Percentiles rank a stretch among this genome's conserved stretches.
These are phyloP conservation scores for Fonsecaea erecta DNA, from an alignment of 2,329 filamentous ascomycete species.

Conservation along the genomic window DNA sequence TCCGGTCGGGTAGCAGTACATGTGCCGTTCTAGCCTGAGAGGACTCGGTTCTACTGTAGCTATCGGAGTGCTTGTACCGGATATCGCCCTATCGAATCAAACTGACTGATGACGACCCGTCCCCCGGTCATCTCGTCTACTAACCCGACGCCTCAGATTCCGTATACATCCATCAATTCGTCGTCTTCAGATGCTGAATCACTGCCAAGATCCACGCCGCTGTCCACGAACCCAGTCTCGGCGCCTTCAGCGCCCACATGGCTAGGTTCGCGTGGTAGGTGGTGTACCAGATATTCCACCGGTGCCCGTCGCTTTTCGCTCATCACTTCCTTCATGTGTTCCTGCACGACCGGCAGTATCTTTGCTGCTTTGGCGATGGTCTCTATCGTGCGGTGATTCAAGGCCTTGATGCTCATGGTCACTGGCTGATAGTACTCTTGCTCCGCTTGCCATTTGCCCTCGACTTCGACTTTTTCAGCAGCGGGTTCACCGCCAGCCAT, in stretches of 20 bases:
- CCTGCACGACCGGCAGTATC: constrained; percentile 57
- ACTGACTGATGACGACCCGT: constrained; percentile 8
- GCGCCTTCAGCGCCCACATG: constrained; percentile 15
- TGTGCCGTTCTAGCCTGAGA: neutral
- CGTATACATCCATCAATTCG: constrained; percentile 37
- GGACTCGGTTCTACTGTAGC: neutral
- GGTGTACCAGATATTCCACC: constrained; percentile 60
- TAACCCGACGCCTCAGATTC: constrained; percentile 17
- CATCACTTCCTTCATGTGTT: constrained; percentile 63
- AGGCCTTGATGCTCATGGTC: constrained; percentile 62
- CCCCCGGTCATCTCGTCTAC: constrained; percentile 3
- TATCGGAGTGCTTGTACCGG: neutral
- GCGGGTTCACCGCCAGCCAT: constrained; percentile 12
- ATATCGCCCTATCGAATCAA: constrained; percentile 1
- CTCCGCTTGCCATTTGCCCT: constrained; percentile 44
- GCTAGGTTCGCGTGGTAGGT: constrained; percentile 53
- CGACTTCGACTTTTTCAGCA: constrained; percentile 32
- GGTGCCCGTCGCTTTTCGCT: constrained; percentile 60
- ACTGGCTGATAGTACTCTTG: constrained; percentile 58
- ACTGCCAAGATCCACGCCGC: constrained; percentile 36
- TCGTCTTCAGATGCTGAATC: constrained; percentile 35
- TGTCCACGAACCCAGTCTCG: constrained; percentile 35
- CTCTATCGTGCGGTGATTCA: constrained; percentile 58
- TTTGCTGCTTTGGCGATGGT: constrained; percentile 62
- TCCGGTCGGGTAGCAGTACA: constrained; percentile 20